Conservation (phyloP, 805 yeast species). For the Pichia scutulata region DNA sequence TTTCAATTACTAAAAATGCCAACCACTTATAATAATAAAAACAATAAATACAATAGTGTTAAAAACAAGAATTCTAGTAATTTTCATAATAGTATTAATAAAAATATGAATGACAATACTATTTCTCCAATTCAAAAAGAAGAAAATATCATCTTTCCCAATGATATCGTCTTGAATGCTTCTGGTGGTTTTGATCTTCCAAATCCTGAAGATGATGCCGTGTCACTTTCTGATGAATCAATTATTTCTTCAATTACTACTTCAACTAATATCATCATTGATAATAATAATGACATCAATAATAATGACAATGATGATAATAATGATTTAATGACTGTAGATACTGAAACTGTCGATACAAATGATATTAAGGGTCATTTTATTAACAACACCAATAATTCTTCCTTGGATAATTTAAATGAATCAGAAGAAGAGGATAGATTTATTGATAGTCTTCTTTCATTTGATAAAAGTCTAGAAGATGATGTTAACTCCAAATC, state of each 20-base stretch:
- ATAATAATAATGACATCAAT: background rate
- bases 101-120: background rate
- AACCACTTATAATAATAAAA: too few relatives aligned
- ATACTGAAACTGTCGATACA: background rate
- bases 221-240: background rate
- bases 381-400: background rate
- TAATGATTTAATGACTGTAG: background rate
- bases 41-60: too few relatives aligned
- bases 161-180: slow-evolving; percentile 3
- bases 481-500: slow-evolving; percentile 4
- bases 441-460: background rate
- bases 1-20: too few relatives aligned
- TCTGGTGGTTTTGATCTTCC: slow-evolving; percentile 4
- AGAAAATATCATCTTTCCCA: background rate
- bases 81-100: background rate
- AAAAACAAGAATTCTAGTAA: background rate
- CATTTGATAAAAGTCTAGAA: background rate
- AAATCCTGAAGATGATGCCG: background rate
- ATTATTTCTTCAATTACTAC: background rate
- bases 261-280: background rate
- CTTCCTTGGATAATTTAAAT: background rate
- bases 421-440: slow-evolving; percentile 1
- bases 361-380: background rate
- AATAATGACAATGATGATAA: background rate
- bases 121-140: background rate